A percentile compares a stretch with the other conserved stretches of the same genome.
Conservation (phyloP, 2,329 filamentous ascomycete genomes). For the Westerdykella sp. region DNA sequence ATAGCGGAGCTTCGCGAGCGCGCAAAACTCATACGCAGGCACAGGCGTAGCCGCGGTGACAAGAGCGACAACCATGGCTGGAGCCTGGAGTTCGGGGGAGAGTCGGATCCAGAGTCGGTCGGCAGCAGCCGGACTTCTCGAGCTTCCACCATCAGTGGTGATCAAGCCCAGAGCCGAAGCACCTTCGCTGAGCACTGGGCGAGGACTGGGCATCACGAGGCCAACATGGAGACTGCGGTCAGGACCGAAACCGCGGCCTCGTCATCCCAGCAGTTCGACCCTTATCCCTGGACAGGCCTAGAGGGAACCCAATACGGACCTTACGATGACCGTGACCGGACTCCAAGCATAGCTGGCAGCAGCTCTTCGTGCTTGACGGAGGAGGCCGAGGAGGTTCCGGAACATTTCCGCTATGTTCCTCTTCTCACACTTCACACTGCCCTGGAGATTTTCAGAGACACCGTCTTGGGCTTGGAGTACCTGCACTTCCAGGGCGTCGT, state of each 20-base stretch:
- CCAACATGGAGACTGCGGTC: constrained; percentile 33
- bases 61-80: constrained; percentile 57
- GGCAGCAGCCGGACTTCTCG: constrained; percentile 23
- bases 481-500: constrained; percentile 54
- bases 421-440: constrained; percentile 83
- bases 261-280: constrained; percentile 7
- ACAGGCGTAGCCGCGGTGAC: constrained; percentile 21
- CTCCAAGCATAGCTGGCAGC: constrained; percentile 75
- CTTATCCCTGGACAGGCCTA: constrained; percentile 46
- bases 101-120: constrained; percentile 48
- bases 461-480: constrained; percentile 87
- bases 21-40: constrained; percentile 31
- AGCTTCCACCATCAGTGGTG: constrained; percentile 16
- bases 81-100: constrained; percentile 75
- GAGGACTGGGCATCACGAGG: constrained; percentile 12
- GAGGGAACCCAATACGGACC: constrained; percentile 74
- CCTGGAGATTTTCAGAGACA: constrained; percentile 82
- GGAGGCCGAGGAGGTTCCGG: constrained; percentile 57
- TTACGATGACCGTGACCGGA: constrained; percentile 58
- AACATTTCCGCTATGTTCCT: constrained; percentile 89
- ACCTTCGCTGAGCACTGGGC: constrained; percentile 19
- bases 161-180: constrained; percentile 14
- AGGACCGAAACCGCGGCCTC: constrained; percentile 20
- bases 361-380: constrained; percentile 52
- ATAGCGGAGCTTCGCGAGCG: constrained; percentile 20